Base-by-base conservation (phyloP, 2,329 filamentous ascomycete species). In the Endoconidiophora laricicola region DNA sequence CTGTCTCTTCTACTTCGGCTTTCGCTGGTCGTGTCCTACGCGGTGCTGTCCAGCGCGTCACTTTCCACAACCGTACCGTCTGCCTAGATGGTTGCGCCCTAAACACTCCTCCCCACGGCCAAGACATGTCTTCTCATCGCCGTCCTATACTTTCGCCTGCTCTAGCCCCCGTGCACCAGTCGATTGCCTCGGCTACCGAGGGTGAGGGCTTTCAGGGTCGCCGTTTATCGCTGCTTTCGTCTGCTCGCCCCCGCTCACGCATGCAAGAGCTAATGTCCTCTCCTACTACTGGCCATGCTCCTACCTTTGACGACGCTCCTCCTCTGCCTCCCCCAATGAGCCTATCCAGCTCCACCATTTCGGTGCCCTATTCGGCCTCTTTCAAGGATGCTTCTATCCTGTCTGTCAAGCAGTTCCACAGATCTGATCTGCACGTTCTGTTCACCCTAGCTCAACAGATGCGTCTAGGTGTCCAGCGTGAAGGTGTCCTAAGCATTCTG, bases 371-470 rank as follows among this genome's bases (percentile, higher is more conserved):
- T 79, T 77, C 58, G 65, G 71, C 49, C 2, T 76, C 82, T 0
- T 95, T 96, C 74, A 94, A 88, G 67, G 79, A 85, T 59, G 79
- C 86, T 56, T 85, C 95, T 60, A 83, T 98, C 44, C 71, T 95
- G 44, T 95, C 90, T 0, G 91, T 98, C 57, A 84, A 83, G 61
- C 83, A 94, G 62, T 94, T 95, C 70, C 81, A 72, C 45, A 82
- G 88, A 44, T 74, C 83, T 16, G 90, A 98, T 60, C 74, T 98
- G 46, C 91, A 96, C 65, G 69, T 93, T 54, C 78, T 98, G 45
- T 96, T 98, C 72, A 94, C 90, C 6, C 84, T 98, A 46, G 91
- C 91, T 1, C 86, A 94, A 64, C 91, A 98, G 69, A 96, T 98
- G 88, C 84, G 90, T 26, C 76, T 94, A 16, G 88, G 87, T 49